Evolutionary conservation across 495 filamentous ascomycete species (phyloP), one percentile per base, ranked within the genome.

Genomic region (Entonaema liquescens): DNA sequence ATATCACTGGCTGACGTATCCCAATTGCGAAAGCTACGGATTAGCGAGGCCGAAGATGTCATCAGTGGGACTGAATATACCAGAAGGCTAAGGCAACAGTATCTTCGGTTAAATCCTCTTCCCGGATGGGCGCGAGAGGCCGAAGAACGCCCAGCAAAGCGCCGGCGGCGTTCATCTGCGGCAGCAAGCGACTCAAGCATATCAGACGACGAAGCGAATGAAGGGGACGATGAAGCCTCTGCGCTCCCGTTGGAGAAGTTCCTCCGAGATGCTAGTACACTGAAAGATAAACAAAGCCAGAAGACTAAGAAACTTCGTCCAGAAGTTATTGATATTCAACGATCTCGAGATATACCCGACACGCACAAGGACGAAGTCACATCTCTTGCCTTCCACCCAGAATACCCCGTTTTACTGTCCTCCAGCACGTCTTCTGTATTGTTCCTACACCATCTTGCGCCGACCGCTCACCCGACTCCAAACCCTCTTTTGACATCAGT

Each of bases 401-500:
- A 85, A 59, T 89, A 93, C 71, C 93, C 95, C 2, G 88, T 99
- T 35, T 85, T 99, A 35, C 89, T 99, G 68, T 95, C 94, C 58
- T 92, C 93, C 33, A 94, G 93, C 26, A 89, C 89, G 29, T 90
- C 93, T 50, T 92, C 92, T 31, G 91, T 93, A 13, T 84, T 98
- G 65, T 94, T 89, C 77, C 84, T 99, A 28, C 92, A 98, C 79
- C 94, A 97, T 70, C 88, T 98, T 72, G 89, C 89, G 19, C 89
- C 93, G 15, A 87, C 89, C 8, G 88, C 91, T 2, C 80, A 87
- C 49, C 91, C 92, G 26, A 86, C 81, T 3, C 90, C 92, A 23
- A 95, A 98, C 78, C 95, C 95, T 5, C 86, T 93, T 21, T 85
- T 98, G 21, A 97, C 95, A 0, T 95, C 93, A 28, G 86, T 97